phyloP scores from a whole-genome alignment of 495 filamentous ascomycete species.

The Daldinia childiae region DNA sequence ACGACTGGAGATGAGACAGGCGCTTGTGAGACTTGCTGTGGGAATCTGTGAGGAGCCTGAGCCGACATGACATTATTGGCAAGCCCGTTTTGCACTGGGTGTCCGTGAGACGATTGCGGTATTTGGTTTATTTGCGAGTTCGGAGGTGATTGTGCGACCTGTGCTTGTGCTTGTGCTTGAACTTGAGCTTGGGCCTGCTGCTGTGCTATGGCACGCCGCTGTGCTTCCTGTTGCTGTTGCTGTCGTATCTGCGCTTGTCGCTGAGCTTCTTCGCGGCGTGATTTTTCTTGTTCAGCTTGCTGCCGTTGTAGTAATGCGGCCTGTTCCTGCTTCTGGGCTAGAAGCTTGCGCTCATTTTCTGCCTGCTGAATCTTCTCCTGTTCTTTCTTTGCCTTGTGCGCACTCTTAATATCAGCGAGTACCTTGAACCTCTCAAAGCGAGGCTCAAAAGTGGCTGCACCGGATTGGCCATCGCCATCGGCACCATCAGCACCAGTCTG shows the following conservation, averaged over 20 bases:
- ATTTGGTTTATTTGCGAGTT: slow-evolving; percentile 42
- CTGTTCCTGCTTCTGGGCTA: slow-evolving; percentile 57
- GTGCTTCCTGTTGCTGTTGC: slow-evolving; percentile 49
- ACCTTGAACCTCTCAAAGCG: slow-evolving; percentile 91
- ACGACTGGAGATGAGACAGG: slow-evolving; percentile 81
- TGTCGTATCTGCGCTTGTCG: slow-evolving; percentile 45
- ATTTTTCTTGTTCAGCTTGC: slow-evolving; percentile 49
- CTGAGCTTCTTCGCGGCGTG: slow-evolving; percentile 50
- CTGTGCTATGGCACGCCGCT: slow-evolving; percentile 43
- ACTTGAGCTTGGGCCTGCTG: slow-evolving; percentile 48
- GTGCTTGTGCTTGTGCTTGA: slow-evolving; percentile 51
- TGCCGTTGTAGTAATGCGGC: slow-evolving; percentile 40
- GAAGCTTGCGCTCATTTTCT: slow-evolving; percentile 73
- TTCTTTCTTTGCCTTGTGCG: slow-evolving; percentile 77
- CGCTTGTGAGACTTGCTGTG: slow-evolving; percentile 70
- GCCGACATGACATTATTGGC: slow-evolving; percentile 56
- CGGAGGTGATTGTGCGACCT: slow-evolving; percentile 51
- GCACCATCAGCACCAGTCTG: slow-evolving; percentile 68
- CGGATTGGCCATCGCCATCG: slow-evolving; percentile 77
- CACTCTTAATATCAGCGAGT: slow-evolving; percentile 81
- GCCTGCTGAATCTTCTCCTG: slow-evolving; percentile 66
- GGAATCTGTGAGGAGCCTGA: slow-evolving; percentile 66
- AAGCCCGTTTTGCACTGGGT: slow-evolving; percentile 57
- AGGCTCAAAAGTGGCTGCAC: slow-evolving; percentile 77
- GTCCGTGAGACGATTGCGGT: slow-evolving; percentile 49